Evolutionary conservation across 805 yeast genomes (phyloP), one percentile per base, ranked within the genome.

Genomic region (Yueomyces sinensis): DNA sequence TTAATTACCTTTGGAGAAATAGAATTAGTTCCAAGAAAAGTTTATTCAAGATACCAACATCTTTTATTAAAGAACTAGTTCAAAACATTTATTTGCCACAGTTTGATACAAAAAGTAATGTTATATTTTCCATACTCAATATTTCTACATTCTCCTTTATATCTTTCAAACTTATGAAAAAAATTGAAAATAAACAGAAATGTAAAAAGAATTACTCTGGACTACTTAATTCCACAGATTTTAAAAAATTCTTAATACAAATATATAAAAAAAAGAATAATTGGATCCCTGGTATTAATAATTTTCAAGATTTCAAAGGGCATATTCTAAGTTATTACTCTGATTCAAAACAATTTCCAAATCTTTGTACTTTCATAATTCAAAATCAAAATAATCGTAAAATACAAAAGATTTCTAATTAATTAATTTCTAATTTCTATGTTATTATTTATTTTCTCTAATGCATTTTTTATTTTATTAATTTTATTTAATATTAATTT

Each of bases 1-100:
- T 56, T 15, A 54, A 52, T 31, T 50, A 47, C 29, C 34, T 54
- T 16, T 54, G 58, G 56, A 48, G 54, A 35, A 54, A 50, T 27
- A 52, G 45, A 35, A 37, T 48, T 2, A 23, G 33, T 5, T 34
- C 32, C 9, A 37, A 46, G 4, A 46, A 37, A 27, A 40, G 29
- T 13, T 29, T 52, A 9, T 42, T 53, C 19, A 37, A 33, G 17
- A 32, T 54, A 23, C 56, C 58, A 13, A 32, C 42, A 5, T 45
- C 39, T 9, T 54, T 48, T 32, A 27, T 53, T 5, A 41, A 40
- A 25, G 28, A 20, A 5, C 25, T 44, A 1, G 24, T 41, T 17
- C 41, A 45, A 7, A 45, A 43, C 32, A 5, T 39, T 1, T 40
- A 38, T 27, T 22, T 41, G 7, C 45, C 46, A 4, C 32, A 35